phyloP scores from a whole-genome alignment of 1,284 basidiomycete species.

The Heterobasidion parviporum region DNA sequence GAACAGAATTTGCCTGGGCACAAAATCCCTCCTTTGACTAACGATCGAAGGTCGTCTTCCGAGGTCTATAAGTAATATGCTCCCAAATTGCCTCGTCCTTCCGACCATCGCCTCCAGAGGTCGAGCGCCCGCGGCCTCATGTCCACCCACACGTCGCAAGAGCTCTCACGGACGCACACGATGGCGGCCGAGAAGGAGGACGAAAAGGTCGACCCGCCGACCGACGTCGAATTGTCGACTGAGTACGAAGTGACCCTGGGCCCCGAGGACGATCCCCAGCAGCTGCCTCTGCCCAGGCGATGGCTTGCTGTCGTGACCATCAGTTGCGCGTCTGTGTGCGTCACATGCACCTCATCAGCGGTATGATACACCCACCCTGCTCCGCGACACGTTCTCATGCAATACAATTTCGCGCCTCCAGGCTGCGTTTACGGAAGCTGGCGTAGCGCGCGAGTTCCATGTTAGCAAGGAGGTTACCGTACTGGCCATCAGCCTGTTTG shows the following conservation, averaged over 20 bases:
- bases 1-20: no score
- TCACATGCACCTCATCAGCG: conserved; percentile 66
- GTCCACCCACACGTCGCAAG: no score
- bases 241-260: conserved; percentile 28
- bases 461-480: conserved; percentile 60
- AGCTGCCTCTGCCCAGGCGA: conserved; percentile 35
- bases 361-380: conserved; percentile 27
- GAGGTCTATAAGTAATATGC: no score
- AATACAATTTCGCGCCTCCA: conserved; percentile 15
- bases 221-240: background rate
- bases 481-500: conserved; percentile 65
- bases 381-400: background rate
- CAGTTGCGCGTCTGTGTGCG: conserved; percentile 47
- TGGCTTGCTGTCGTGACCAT: conserved; percentile 54
- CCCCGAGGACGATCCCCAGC: conserved; percentile 44
- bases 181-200: background rate
- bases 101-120: no score
- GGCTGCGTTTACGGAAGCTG: conserved; percentile 62
- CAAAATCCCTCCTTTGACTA: no score
- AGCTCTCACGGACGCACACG: no score
- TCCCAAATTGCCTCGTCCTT: no score
- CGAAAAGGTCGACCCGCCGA: background rate
- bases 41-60: no score
- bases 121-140: no score
- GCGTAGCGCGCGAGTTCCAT: conserved; percentile 49